Evolutionary conservation across 257 asterid genomes (phyloP).

Genomic region (Marsdenia floribunda): DNA sequence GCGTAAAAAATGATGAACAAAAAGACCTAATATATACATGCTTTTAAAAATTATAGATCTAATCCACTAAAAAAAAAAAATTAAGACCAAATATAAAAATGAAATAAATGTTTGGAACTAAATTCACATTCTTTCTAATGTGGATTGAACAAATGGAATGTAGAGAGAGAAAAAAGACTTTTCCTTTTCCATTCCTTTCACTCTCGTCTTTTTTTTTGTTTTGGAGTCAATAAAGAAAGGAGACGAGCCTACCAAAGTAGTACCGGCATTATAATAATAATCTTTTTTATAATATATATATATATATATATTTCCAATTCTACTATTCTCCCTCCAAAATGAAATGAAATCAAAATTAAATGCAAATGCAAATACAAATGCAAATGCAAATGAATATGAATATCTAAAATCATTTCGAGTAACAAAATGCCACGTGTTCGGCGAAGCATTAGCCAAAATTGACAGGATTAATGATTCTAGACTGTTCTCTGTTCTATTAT

Average conservation of each 20-base stretch:
- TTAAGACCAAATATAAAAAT: no score
- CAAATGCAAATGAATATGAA: slow-evolving; percentile 3
- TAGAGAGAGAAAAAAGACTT: slow-evolving; percentile 15
- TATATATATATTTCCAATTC: slow-evolving; percentile 10
- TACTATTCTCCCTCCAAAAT: background rate
- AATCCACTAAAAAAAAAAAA: no score
- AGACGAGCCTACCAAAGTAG: slow-evolving; percentile 20
- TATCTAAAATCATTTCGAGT: background rate
- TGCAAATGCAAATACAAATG: slow-evolving; percentile 16
- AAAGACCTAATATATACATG: no score
- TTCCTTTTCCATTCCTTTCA: slow-evolving; percentile 3
- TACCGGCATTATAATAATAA: background rate
- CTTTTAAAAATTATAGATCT: no score
- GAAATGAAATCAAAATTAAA: slow-evolving; percentile 13
- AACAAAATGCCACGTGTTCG: slow-evolving; percentile 17
- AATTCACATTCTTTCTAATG: no score
- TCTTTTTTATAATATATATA: no score
- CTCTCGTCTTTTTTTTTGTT: slow-evolving; percentile 13
- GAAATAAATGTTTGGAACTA: no score
- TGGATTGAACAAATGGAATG: background rate
- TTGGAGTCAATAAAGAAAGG: slow-evolving; percentile 14
- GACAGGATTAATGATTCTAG: background rate
- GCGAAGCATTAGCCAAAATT: background rate
- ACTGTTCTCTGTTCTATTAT: background rate
- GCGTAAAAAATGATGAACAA: no score